Evolutionary conservation across 129 eudicot genomes (phyloP), one percentile per base, ranked within the genome.

Genomic region (Deinandra increscens): DNA sequence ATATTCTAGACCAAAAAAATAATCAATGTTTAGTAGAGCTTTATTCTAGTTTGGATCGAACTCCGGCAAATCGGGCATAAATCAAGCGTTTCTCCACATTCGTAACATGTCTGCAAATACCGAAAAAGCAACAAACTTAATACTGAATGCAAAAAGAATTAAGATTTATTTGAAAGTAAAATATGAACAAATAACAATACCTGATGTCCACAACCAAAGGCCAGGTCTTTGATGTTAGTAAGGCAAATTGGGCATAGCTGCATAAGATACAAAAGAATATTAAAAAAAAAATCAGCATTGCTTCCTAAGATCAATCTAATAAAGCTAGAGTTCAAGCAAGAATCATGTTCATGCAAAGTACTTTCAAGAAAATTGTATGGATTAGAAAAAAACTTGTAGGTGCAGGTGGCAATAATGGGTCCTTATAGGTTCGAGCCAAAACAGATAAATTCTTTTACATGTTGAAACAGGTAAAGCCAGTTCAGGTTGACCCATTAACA

Each of bases 151-250:
- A 22, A 5, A 11, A 19, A 18, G n/a, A 11, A 48, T 60, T 49
- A 3, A 65, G 17, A 13, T 63, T 9, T 18, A 41, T 31, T 4
- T 48, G 9, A 19, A n/a, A 12, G 22, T 68, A 70, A 45, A 23
- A 58, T 10, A 26, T 37, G 62, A 75, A 41, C 12, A 33, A 23
- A 51, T 17, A 5, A 38, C 6, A 23, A 60, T 86, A 93, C 99
- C 99, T 93, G 98, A 73, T 93, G 98, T 31, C 98, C 98, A 68
- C 98, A 93, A 38, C 98, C 98, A 60, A 93, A 93, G 65, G 98
- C 98, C 98, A 93, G 87, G 81, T 93, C 80, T 60, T 93, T 93
- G 5, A 80, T 49, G 72, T 85, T 87, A 48, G 69, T 83, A 37
- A 93, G 84, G 87, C 99, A 93, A 66, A 93, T 87, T 56, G 99